phyloP scores from a whole-genome alignment of 495 filamentous ascomycete genomes.

The Copromyces sp. region DNA sequence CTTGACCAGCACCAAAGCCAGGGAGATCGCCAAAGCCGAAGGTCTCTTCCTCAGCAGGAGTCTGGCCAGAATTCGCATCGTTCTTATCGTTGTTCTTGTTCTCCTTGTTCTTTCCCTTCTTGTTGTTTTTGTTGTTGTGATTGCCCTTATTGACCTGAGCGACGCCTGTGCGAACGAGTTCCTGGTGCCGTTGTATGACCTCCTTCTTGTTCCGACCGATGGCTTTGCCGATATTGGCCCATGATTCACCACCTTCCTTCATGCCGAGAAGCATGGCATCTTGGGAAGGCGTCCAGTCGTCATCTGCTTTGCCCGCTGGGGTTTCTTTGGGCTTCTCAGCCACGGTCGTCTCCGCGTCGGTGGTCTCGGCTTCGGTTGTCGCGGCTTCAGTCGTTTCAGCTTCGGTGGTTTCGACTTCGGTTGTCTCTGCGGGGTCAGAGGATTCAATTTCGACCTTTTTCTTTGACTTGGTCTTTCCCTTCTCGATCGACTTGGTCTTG shows the following conservation, averaged over 20 bases:
- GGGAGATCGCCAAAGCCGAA: not conserved
- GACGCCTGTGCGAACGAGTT: conserved; percentile 1
- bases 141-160: not conserved
- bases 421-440: not conserved
- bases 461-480: not conserved
- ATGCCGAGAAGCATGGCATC: conserved; percentile 16
- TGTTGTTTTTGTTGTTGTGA: not conserved
- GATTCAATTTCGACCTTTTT: not conserved
- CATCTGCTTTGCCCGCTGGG: not conserved
- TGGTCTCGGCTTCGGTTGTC: not conserved
- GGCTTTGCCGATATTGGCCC: conserved; percentile 12
- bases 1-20: not conserved
- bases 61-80: not conserved
- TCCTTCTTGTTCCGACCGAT: conserved; percentile 8
- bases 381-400: not conserved
- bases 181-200: conserved; percentile 11
- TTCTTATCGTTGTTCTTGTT: not conserved
- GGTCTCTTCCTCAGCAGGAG: not conserved
- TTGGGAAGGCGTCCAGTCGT: conserved; percentile 6
- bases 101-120: not conserved
- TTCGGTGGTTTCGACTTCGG: not conserved
- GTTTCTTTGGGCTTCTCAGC: not conserved
- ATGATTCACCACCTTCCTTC: conserved; percentile 13
- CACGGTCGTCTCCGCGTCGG: not conserved
- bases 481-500: not conserved